Conservation (phyloP, 257 asterid genomes). For the Fraxinus anomala region DNA sequence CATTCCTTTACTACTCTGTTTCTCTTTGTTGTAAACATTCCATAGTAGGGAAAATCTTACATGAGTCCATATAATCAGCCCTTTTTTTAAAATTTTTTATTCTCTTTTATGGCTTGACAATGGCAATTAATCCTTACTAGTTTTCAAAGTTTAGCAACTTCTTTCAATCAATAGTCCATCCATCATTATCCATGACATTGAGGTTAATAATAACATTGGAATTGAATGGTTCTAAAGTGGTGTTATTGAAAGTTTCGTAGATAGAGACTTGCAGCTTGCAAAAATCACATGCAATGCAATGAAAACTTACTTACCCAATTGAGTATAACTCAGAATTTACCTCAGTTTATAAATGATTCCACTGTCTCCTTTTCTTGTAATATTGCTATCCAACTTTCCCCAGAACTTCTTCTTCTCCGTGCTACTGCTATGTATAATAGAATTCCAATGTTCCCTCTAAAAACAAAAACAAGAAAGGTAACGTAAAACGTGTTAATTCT, state of each 20-base stretch:
- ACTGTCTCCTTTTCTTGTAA: background rate
- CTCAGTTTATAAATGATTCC: too few relatives aligned
- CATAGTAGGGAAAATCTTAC: background rate
- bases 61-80: background rate
- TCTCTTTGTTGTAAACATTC: background rate
- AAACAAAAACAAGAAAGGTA: background rate
- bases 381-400: background rate
- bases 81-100: too few relatives aligned
- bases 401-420: constrained; percentile 1
- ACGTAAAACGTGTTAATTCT: background rate
- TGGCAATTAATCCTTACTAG: too few relatives aligned
- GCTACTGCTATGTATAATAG: constrained; percentile 18
- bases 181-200: constrained; percentile 8
- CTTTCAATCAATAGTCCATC: background rate
- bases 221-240: background rate
- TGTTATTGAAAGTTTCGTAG: background rate
- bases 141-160: background rate
- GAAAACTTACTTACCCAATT: too few relatives aligned
- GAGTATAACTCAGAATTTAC: too few relatives aligned
- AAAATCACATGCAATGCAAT: background rate
- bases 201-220: background rate
- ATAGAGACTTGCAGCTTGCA: background rate
- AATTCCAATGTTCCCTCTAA: background rate
- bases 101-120: background rate
- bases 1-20: constrained; percentile 11